phyloP scores from a whole-genome alignment of 2,329 filamentous ascomycete species.

The Diaporthe batatas region DNA sequence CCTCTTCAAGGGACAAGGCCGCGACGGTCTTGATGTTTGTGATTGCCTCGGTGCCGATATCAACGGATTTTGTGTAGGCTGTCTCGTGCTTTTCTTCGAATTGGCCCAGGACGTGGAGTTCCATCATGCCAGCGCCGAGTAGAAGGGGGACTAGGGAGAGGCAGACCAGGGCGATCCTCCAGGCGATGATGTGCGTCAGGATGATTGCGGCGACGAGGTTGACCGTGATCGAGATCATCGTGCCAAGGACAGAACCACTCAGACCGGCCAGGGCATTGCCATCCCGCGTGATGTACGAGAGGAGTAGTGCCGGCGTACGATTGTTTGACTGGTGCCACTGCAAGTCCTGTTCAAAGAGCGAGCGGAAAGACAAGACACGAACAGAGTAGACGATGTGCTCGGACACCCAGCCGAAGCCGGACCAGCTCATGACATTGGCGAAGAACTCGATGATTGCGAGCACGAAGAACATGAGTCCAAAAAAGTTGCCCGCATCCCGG shows the following conservation, averaged over 20 bases:
- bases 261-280: constrained; percentile 76
- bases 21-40: constrained; percentile 75
- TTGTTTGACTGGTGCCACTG: constrained; percentile 76
- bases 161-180: constrained; percentile 82
- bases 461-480: constrained; percentile 71
- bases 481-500: constrained; percentile 63
- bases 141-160: constrained; percentile 77
- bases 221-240: constrained; percentile 75
- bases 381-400: constrained; percentile 70
- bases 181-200: constrained; percentile 78
- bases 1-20: constrained; percentile 66
- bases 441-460: constrained; percentile 71
- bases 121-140: constrained; percentile 77
- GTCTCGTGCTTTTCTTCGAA: constrained; percentile 74
- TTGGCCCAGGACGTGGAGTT: constrained; percentile 71
- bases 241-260: constrained; percentile 78
- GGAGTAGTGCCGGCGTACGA: constrained; percentile 71
- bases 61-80: constrained; percentile 73
- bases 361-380: constrained; percentile 67
- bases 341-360: constrained; percentile 68
- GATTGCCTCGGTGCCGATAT: constrained; percentile 76
- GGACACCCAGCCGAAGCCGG: constrained; percentile 67
- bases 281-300: constrained; percentile 78
- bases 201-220: constrained; percentile 78
- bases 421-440: constrained; percentile 69